Evolutionary conservation across 108 stramenopile genomes (phyloP).

Genomic region (Cyclotella baltica): DNA sequence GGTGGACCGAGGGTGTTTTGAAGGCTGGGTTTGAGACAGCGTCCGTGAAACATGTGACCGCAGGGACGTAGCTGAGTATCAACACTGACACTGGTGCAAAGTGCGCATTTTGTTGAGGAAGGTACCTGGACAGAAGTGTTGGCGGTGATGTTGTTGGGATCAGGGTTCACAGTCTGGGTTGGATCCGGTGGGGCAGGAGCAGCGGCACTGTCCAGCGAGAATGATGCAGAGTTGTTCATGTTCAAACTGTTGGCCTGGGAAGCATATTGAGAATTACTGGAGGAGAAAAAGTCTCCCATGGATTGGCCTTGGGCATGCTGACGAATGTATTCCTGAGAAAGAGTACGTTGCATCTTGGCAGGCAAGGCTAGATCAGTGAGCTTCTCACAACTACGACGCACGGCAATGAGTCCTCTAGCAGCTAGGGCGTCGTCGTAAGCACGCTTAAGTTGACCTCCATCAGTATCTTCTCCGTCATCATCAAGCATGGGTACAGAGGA

Average conservation of each 20-base stretch:
- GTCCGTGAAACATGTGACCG: slow-evolving; percentile 91
- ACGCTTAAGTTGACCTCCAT: slow-evolving; percentile 76
- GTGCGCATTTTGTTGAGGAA: slow-evolving; percentile 75
- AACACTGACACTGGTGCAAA: slow-evolving; percentile 75
- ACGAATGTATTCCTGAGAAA: slow-evolving; percentile 85
- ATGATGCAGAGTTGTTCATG: slow-evolving; percentile 16
- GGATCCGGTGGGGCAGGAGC: neutral
- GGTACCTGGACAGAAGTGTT: slow-evolving; percentile 80
- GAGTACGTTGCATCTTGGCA: slow-evolving; percentile 85
- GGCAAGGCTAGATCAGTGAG: slow-evolving; percentile 88
- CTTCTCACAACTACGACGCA: slow-evolving; percentile 84
- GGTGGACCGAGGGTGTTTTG: slow-evolving; percentile 74
- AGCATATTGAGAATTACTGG: slow-evolving; percentile 45
- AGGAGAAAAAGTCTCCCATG: slow-evolving; percentile 54
- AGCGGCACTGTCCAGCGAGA: neutral
- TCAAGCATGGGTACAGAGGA: slow-evolving; percentile 49
- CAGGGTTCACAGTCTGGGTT: slow-evolving; percentile 11
- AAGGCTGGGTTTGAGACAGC: slow-evolving; percentile 86
- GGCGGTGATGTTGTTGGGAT: slow-evolving; percentile 33
- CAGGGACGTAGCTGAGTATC: slow-evolving; percentile 93
- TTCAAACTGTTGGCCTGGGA: slow-evolving; percentile 23
- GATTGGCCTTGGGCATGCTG: slow-evolving; percentile 64
- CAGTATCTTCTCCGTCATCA: slow-evolving; percentile 42
- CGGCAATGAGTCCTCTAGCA: slow-evolving; percentile 87
- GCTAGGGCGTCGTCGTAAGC: slow-evolving; percentile 92